Base-by-base conservation (phyloP, 805 yeast genomes). In the Starmera amethionina region DNA sequence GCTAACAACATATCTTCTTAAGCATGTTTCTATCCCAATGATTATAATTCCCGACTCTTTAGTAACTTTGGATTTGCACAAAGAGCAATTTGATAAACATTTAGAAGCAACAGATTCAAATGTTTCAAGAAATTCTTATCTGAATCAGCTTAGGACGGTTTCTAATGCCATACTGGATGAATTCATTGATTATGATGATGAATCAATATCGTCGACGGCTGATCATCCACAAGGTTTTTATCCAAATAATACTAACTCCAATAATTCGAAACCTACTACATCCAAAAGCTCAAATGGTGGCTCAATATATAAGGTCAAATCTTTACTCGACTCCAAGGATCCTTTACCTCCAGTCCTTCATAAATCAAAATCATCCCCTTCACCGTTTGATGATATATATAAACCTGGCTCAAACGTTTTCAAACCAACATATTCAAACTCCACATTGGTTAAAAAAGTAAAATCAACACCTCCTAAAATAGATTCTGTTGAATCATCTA, bases 201-300 rank as follows among this genome's bases (percentile, higher is more conserved):
- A 35, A 28, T 36, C 43, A 10, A 12, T 40, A 5, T 13, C 41
- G 2, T 16, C 43, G 19, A 28, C 27, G 22, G 29, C 38, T 25
- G 38, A 35, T 16, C 18, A 30, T 12, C 43, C 43, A 12, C n/a
- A 32, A 34, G 18, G 19, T 10, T 41, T 38, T 33, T 38, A 12
- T 27, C 53, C 54, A 32, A 40, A 18, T 18, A 53, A 52, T 38
- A 53, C 50, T 35, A 52, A 52, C 36, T 37, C 41, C 33, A 53
- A 50, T 8, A 40, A 42, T 29, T 34, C 50, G 15, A 36, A 36
- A 28, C 46, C 43, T 6, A 52, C 52, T n/a, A 39, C 34, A 29
- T 19, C 39, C 2, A 29, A 25, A 32, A 35, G 9, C 14, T 36
- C 27, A 27, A 32, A 25, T 18, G n/a, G 22, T 16, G 10, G 16